A percentile compares a stretch with the other conserved stretches of the same genome.
Evolutionary conservation across 345 rosid genomes (phyloP).

Genomic region (Punica granatum): DNA sequence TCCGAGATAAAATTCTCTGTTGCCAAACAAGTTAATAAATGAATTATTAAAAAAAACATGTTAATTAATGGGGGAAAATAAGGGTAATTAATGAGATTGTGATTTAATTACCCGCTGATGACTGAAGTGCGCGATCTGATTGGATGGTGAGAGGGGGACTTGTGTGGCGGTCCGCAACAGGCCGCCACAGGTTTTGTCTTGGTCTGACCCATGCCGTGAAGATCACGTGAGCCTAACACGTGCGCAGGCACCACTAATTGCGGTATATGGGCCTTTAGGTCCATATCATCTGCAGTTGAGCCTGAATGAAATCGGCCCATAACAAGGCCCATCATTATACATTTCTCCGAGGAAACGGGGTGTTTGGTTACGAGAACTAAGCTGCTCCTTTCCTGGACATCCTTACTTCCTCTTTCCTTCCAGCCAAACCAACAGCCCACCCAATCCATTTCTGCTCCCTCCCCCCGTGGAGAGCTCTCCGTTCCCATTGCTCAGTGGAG

Average conservation of each 20-base stretch:
- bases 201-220: too few relatives aligned
- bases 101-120: background rate
- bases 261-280: too few relatives aligned
- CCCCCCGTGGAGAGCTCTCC: constrained; percentile 2
- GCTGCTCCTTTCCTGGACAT: background rate
- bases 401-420: background rate
- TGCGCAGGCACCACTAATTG: background rate
- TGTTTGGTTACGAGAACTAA: background rate
- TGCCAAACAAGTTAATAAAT: too few relatives aligned
- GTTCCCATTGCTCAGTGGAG: too few relatives aligned
- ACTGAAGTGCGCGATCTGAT: background rate
- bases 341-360: background rate
- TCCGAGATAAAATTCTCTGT: too few relatives aligned
- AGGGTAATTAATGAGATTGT: background rate
- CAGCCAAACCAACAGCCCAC: background rate
- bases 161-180: background rate
- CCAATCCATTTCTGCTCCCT: constrained; percentile 2
- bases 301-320: too few relatives aligned
- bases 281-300: too few relatives aligned
- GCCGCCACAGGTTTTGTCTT: too few relatives aligned
- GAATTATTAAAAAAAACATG: too few relatives aligned
- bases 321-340: background rate
- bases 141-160: background rate
- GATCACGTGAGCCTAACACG: background rate
- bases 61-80: too few relatives aligned